phyloP scores from a whole-genome alignment of 1,139 yeast species.

The Protomyces pachydermus region DNA sequence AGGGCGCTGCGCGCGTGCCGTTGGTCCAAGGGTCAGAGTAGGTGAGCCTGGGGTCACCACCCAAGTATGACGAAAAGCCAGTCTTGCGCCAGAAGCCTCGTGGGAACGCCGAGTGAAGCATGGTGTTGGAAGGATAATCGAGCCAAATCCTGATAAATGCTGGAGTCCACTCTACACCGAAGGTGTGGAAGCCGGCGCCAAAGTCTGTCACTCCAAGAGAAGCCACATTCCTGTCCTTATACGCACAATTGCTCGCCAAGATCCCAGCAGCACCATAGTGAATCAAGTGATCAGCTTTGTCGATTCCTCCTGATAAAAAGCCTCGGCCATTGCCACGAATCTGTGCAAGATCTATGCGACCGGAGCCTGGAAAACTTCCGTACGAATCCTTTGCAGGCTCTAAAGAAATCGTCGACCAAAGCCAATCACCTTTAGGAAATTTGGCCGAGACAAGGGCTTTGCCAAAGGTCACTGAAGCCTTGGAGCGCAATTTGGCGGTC shows the following conservation, averaged over 20 bases:
- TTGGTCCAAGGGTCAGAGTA: constrained; percentile 28
- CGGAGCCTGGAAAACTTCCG: constrained; percentile 32
- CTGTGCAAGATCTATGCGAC: constrained; percentile 31
- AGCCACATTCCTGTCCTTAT: background rate
- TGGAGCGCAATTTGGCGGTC: constrained; percentile 31
- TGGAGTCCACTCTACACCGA: constrained; percentile 32
- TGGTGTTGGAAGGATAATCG: constrained; percentile 31
- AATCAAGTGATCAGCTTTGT: constrained; percentile 29
- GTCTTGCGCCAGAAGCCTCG: constrained; percentile 29
- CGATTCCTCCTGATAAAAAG: constrained; percentile 27
- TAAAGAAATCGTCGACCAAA: constrained; percentile 33
- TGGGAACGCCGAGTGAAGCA: constrained; percentile 26
- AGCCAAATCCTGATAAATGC: constrained; percentile 29
- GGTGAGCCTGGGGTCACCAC: background rate
- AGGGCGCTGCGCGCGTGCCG: constrained; percentile 29
- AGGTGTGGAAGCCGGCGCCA: constrained; percentile 29
- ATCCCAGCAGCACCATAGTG: constrained; percentile 30
- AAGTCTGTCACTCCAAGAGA: constrained; percentile 6
- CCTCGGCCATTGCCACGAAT: constrained; percentile 31
- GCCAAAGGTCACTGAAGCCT: constrained; percentile 28
- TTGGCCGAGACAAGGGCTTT: constrained; percentile 31
- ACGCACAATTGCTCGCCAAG: constrained; percentile 5
- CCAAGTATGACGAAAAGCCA: background rate
- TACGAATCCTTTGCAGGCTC: constrained; percentile 29
- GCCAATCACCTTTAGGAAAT: constrained; percentile 32